phyloP scores from a whole-genome alignment of 306 rosid species.

The Ceratonia siliqua region DNA sequence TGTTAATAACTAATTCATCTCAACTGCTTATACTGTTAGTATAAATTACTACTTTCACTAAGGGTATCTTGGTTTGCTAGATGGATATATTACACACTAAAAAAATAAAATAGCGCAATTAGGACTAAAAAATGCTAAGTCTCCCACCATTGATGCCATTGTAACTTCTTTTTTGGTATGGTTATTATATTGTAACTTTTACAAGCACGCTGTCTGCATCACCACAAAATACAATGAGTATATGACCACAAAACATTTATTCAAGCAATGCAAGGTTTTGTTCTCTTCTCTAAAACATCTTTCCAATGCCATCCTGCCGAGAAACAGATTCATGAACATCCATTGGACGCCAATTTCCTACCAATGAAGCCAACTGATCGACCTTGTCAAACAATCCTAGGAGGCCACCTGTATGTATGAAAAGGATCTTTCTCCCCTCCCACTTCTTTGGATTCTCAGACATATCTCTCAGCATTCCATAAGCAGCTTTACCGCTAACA shows the following conservation, averaged over 20 bases:
- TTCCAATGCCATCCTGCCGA: conserved; percentile 70
- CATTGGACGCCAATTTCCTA: conserved; percentile 81
- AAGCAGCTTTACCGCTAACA: conserved; percentile 85
- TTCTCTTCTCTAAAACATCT: conserved; percentile 62
- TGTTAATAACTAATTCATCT: too few relatives aligned
- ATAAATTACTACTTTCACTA: too few relatives aligned
- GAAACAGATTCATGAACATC: conserved; percentile 73
- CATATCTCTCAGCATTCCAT: conserved; percentile 75
- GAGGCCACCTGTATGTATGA: conserved; percentile 91
- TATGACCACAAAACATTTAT: conserved; percentile 1
- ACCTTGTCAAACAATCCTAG: conserved; percentile 91
- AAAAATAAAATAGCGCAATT: neutral
- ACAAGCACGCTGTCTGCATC: conserved; percentile 4
- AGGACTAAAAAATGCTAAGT: too few relatives aligned
- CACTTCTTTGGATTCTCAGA: conserved; percentile 74
- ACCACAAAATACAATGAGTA: neutral
- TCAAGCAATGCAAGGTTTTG: conserved; percentile 17
- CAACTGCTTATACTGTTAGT: too few relatives aligned
- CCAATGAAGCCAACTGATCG: conserved; percentile 60
- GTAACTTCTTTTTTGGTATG: too few relatives aligned
- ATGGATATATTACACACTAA: too few relatives aligned
- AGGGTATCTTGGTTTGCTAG: too few relatives aligned
- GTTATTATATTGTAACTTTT: neutral
- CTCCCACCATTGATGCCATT: neutral
- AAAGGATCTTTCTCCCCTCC: conserved; percentile 94